These are phyloP conservation scores for Trichoderma lentiforme DNA, from an alignment of 2,329 filamentous ascomycete species.

Conservation along the genomic window DNA sequence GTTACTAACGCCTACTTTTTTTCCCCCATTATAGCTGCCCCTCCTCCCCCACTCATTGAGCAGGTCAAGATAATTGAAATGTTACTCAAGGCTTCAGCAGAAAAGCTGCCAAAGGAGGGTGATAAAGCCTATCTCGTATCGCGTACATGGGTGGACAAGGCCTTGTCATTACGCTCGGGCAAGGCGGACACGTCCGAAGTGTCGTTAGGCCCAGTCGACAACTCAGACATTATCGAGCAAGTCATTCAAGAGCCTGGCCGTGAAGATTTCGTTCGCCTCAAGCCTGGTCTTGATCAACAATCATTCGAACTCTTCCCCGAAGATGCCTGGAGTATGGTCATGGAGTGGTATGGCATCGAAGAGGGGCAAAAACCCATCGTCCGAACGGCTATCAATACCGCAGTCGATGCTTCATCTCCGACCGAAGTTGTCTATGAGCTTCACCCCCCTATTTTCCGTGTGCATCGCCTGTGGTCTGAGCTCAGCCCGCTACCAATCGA, in stretches of 20 bases:
- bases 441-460: constrained; percentile 77
- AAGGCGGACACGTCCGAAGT: constrained; percentile 59
- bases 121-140: constrained; percentile 77
- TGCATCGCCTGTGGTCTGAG: constrained; percentile 72
- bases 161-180: constrained; percentile 62
- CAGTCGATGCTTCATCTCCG: constrained; percentile 49
- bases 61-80: constrained; percentile 72
- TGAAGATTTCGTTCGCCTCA: constrained; percentile 68
- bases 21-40: constrained; percentile 21
- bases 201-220: constrained; percentile 76
- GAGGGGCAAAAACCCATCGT: constrained; percentile 67
- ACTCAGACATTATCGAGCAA: constrained; percentile 72
- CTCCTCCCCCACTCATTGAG: constrained; percentile 41
- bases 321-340: constrained; percentile 76
- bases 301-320: constrained; percentile 75
- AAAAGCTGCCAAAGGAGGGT: constrained; percentile 61
- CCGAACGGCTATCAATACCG: constrained; percentile 75
- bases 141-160: constrained; percentile 71
- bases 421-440: constrained; percentile 78
- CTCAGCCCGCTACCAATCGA: constrained; percentile 54
- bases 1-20: neutral
- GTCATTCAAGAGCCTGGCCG: constrained; percentile 49
- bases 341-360: constrained; percentile 77
- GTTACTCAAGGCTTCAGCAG: constrained; percentile 52
- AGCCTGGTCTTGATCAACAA: constrained; percentile 63